Evolutionary conservation across 2,329 filamentous ascomycete species (phyloP).

Genomic region (Diplodia corticola): DNA sequence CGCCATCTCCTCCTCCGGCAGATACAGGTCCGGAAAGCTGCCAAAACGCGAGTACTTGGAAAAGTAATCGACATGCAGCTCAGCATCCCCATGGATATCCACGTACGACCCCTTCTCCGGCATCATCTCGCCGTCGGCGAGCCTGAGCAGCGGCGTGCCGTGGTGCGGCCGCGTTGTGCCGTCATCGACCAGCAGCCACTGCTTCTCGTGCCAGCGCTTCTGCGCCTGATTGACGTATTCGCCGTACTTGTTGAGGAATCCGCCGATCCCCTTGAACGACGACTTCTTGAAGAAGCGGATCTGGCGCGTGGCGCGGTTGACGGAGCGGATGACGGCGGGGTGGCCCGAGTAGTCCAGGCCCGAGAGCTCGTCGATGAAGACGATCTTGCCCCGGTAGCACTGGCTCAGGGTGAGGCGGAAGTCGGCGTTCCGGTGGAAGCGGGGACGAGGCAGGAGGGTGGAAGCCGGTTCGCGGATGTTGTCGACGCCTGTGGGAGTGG

Average conservation of each 20-base stretch:
- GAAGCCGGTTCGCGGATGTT: background rate
- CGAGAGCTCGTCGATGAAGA: background rate
- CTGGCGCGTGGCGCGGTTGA: rapidly evolving
- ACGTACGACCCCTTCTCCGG: background rate
- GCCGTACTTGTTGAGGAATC: background rate
- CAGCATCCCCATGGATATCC: background rate
- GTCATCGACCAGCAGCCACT: slow-evolving; percentile 1
- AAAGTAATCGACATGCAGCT: background rate
- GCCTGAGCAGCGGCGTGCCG: background rate
- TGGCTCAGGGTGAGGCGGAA: background rate
- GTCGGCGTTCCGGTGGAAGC: background rate
- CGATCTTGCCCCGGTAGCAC: background rate
- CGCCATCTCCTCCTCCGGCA: background rate
- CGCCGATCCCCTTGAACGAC: background rate
- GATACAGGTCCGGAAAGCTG: background rate
- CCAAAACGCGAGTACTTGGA: background rate
- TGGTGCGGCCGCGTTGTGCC: background rate
- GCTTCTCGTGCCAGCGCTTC: background rate
- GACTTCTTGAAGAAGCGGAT: background rate
- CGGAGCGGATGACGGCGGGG: background rate
- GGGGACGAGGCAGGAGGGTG: background rate
- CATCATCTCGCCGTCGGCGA: slow-evolving; percentile 1
- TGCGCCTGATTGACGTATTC: background rate
- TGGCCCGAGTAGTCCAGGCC: background rate
- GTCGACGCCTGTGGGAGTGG: background rate